Percentiles rank a stretch among this genome's conserved stretches.
Conservation (phyloP, 164 flowering plant species). For the Taxillus chinensis region DNA sequence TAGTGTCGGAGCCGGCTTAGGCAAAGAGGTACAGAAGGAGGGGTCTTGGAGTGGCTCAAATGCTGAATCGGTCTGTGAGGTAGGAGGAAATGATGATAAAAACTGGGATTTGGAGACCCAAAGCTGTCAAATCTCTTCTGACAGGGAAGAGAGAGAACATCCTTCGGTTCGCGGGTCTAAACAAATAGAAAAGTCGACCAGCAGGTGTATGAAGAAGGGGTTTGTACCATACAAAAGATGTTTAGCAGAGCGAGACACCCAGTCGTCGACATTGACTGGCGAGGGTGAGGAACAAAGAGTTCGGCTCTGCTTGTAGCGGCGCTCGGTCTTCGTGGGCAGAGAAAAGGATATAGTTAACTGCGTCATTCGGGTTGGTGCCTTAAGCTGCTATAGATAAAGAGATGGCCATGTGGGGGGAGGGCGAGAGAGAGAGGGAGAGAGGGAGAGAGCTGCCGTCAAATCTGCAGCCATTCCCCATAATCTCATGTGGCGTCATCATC, state of each 20-base stretch:
- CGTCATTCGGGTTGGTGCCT: too few relatives aligned
- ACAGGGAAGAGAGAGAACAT: constrained; percentile 7
- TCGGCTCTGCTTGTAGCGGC: constrained; percentile 29
- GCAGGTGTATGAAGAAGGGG: constrained; percentile 27
- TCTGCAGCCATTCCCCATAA: too few relatives aligned
- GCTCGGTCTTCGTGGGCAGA: too few relatives aligned
- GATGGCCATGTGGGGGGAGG: too few relatives aligned
- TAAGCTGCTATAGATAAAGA: too few relatives aligned
- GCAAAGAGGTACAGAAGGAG: constrained; percentile 20
- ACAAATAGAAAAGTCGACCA: constrained; percentile 17
- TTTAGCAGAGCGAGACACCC: constrained; percentile 28
- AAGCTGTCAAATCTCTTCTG: constrained; percentile 4
- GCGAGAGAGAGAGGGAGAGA: too few relatives aligned
- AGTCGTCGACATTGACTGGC: constrained; percentile 13
- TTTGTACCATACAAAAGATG: constrained; percentile 67
- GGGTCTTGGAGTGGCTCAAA: constrained; percentile 33
- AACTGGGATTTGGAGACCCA: constrained; percentile 19
- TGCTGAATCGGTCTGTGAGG: constrained; percentile 17
- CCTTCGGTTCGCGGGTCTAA: constrained; percentile 10
- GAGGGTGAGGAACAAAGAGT: constrained; percentile 29
- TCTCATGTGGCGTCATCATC: too few relatives aligned
- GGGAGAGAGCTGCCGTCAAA: too few relatives aligned
- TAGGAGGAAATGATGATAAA: constrained; percentile 11
- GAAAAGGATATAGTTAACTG: too few relatives aligned
- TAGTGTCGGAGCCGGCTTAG: constrained; percentile 5